A percentile compares a stretch with the other conserved stretches of the same genome.
Evolutionary conservation across 129 eudicot genomes (phyloP).

Genomic region (Erigeron canadensis): DNA sequence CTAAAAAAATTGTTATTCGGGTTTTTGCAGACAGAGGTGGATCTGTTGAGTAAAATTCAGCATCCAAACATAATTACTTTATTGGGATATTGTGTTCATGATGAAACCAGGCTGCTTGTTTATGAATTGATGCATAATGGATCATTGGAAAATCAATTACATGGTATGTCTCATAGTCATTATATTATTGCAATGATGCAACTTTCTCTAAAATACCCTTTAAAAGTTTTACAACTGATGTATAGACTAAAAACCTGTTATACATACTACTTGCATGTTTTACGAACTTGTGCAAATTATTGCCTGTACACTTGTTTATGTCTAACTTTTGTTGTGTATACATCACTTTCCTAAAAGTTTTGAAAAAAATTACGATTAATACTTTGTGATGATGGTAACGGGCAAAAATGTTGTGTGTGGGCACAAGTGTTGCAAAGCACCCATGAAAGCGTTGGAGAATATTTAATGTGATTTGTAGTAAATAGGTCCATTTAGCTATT

Average conservation of each 20-base stretch:
- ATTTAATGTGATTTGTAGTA: not conserved
- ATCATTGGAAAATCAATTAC: conserved; percentile 75
- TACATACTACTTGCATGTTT: too few relatives aligned
- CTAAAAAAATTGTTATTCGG: conserved; percentile 6
- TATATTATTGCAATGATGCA: too few relatives aligned
- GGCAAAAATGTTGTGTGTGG: not conserved
- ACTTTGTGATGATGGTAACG: conserved; percentile 3
- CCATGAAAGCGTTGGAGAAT: not conserved
- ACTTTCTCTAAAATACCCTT: conserved; percentile 13
- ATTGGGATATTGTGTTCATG: conserved; percentile 74
- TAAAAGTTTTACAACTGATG: not conserved
- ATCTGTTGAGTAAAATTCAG: conserved; percentile 76
- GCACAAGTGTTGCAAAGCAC: not conserved
- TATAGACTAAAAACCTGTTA: too few relatives aligned
- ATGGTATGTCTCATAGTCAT: conserved; percentile 61
- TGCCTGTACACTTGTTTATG: too few relatives aligned
- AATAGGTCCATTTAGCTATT: not conserved
- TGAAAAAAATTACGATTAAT: conserved; percentile 1
- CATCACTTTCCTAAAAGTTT: too few relatives aligned
- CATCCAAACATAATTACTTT: conserved; percentile 83
- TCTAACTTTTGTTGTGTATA: too few relatives aligned
- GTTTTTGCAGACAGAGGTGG: conserved; percentile 76
- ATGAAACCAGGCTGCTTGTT: conserved; percentile 60
- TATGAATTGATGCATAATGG: conserved; percentile 94
- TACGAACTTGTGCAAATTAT: too few relatives aligned